phyloP scores from a whole-genome alignment of 257 asterid genomes.

The Avicennia marina region DNA sequence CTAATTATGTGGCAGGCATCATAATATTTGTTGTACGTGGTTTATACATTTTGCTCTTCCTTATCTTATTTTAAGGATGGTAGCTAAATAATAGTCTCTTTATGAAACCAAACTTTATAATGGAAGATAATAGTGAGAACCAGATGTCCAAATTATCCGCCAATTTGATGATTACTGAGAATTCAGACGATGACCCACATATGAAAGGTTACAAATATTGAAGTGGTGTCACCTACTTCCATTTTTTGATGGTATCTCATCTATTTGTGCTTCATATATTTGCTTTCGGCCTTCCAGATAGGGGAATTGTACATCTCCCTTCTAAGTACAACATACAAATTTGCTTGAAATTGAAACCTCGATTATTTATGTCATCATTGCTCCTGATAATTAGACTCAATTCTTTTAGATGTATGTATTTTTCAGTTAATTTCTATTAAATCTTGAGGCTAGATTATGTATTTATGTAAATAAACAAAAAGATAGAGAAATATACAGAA shows the following conservation, averaged over 20 bases:
- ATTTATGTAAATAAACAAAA: no score
- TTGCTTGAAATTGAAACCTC: conserved; percentile 15
- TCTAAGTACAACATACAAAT: neutral
- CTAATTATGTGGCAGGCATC: conserved; percentile 3
- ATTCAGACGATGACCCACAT: conserved; percentile 43
- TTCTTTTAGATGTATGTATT: conserved; percentile 8
- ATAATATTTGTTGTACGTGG: conserved; percentile 5
- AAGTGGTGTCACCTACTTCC: no score
- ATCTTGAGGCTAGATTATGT: conserved; percentile 1
- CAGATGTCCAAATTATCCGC: conserved; percentile 33
- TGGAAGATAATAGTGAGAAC: conserved; percentile 43
- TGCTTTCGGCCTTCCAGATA: conserved; percentile 11
- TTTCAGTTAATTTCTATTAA: conserved; percentile 7
- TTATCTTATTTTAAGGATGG: conserved; percentile 41
- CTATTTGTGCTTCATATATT: conserved; percentile 17
- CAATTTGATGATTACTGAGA: conserved; percentile 40
- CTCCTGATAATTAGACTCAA: neutral
- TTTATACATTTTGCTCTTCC: conserved; percentile 31
- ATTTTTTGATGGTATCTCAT: no score
- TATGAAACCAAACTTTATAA: conserved; percentile 34
- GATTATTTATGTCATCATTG: conserved; percentile 3
- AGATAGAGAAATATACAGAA: no score
- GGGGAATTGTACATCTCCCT: conserved; percentile 12
- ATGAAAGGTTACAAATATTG: conserved; percentile 40
- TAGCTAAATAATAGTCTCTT: conserved; percentile 27